phyloP scores from a whole-genome alignment of 208 protist species.

The Trypanosoma mega region DNA sequence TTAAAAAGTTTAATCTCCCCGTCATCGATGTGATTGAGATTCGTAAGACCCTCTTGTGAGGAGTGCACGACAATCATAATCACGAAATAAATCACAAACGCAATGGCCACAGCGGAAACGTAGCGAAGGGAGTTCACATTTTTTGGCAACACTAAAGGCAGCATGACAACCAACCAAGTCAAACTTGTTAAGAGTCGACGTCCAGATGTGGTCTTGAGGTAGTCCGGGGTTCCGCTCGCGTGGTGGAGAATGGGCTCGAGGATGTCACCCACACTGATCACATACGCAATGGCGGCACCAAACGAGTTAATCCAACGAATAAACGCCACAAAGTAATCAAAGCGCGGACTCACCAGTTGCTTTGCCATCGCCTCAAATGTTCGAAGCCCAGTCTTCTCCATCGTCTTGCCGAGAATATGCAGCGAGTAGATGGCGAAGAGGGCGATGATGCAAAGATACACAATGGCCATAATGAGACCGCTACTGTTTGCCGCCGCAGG shows the following conservation, averaged over 20 bases:
- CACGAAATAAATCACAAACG: conserved; percentile 76
- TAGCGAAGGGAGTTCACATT: conserved; percentile 79
- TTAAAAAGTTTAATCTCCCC: conserved; percentile 34
- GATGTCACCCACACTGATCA: conserved; percentile 63
- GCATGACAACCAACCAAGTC: conserved; percentile 59
- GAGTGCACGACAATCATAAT: conserved; percentile 57
- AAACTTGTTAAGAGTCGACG: conserved; percentile 36
- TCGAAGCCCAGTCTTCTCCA: conserved; percentile 48
- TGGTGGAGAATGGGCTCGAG: conserved; percentile 47
- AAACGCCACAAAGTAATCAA: conserved; percentile 69
- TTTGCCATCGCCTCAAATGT: conserved; percentile 58
- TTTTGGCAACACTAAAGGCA: conserved; percentile 72
- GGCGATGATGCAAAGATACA: conserved; percentile 61
- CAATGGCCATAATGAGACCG: conserved; percentile 38
- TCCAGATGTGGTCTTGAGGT: conserved; percentile 38
- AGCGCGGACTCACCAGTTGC: conserved; percentile 41
- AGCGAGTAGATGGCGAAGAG: conserved; percentile 63
- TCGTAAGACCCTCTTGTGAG: conserved; percentile 33
- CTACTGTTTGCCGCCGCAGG: conserved; percentile 33
- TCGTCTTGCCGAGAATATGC: conserved; percentile 41
- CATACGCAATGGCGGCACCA: conserved; percentile 71
- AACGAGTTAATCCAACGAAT: conserved; percentile 65
- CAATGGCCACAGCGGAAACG: conserved; percentile 58
- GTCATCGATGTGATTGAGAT: conserved; percentile 37
- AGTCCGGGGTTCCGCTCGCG: conserved; percentile 32